These are phyloP conservation scores for Cryphonectria japonica DNA, from an alignment of 2,329 filamentous ascomycete species.

Conservation along the genomic window DNA sequence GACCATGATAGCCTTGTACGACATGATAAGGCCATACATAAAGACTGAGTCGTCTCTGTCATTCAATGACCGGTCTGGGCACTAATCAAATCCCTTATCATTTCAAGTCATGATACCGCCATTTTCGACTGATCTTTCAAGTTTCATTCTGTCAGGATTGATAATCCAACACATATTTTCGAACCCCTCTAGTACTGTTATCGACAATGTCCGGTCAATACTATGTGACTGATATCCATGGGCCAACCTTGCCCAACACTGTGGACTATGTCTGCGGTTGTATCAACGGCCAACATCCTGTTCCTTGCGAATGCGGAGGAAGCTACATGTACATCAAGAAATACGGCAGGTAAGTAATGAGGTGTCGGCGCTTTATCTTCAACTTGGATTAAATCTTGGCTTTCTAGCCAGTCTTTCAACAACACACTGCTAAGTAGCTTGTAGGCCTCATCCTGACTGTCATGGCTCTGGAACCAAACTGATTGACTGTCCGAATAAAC, in stretches of 20 bases:
- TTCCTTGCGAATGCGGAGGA: constrained; percentile 16
- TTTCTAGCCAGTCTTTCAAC: background rate
- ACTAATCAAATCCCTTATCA: background rate
- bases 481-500: constrained; percentile 2
- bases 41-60: constrained; percentile 4
- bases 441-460: background rate
- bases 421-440: background rate
- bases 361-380: too few relatives aligned
- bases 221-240: constrained; percentile 13
- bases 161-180: background rate
- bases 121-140: background rate
- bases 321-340: constrained; percentile 13
- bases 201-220: constrained; percentile 22
- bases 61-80: too few relatives aligned
- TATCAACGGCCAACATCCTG: constrained; percentile 28
- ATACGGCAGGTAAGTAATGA: constrained; percentile 20
- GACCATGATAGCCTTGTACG: background rate
- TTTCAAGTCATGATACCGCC: background rate
- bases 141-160: background rate
- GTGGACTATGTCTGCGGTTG: constrained; percentile 32
- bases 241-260: constrained; percentile 21
- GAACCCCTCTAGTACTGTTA: too few relatives aligned
- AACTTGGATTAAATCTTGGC: background rate
- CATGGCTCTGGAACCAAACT: background rate
- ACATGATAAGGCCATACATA: background rate